Evolutionary conservation across 1,284 basidiomycete genomes (phyloP).

Genomic region (Sanguinoderma infundibulare): DNA sequence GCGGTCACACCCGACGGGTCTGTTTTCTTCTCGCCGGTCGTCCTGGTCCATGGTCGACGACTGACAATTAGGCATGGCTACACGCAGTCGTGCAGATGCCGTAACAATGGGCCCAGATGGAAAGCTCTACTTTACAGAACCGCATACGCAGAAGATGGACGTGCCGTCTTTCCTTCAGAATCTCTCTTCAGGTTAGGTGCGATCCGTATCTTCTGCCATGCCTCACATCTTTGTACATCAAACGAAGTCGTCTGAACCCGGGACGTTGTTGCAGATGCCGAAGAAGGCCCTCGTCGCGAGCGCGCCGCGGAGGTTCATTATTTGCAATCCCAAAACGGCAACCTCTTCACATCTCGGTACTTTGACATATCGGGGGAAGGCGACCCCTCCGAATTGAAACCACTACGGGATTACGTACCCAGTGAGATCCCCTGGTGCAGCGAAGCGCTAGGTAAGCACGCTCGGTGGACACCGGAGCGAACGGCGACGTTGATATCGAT

Average conservation of each 20-base stretch:
- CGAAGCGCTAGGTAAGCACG: constrained; percentile 79
- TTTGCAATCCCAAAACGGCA: constrained; percentile 92
- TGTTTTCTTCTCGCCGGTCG: constrained; percentile 27
- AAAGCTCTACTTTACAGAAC: constrained; percentile 79
- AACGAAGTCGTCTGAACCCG: background rate
- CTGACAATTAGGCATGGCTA: background rate
- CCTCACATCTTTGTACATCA: background rate
- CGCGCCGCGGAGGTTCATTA: constrained; percentile 60
- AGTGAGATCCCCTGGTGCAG: constrained; percentile 74
- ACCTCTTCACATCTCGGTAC: constrained; percentile 62
- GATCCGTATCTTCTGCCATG: constrained; percentile 8
- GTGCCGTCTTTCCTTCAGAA: constrained; percentile 60
- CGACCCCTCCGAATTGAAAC: constrained; percentile 61
- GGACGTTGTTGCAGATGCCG: background rate
- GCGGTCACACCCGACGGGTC: constrained; percentile 88
- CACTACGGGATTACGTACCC: constrained; percentile 66
- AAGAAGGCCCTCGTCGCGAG: background rate
- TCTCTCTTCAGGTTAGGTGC: constrained; percentile 44
- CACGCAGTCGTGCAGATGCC: constrained; percentile 76
- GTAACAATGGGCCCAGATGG: constrained; percentile 62
- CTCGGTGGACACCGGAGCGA: background rate
- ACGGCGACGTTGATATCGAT: constrained; percentile 3
- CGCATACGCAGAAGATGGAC: constrained; percentile 68
- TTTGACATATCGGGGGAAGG: constrained; percentile 40
- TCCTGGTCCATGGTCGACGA: background rate